phyloP scores from a whole-genome alignment of 495 filamentous ascomycete genomes.

The Usnea hakonensis region DNA sequence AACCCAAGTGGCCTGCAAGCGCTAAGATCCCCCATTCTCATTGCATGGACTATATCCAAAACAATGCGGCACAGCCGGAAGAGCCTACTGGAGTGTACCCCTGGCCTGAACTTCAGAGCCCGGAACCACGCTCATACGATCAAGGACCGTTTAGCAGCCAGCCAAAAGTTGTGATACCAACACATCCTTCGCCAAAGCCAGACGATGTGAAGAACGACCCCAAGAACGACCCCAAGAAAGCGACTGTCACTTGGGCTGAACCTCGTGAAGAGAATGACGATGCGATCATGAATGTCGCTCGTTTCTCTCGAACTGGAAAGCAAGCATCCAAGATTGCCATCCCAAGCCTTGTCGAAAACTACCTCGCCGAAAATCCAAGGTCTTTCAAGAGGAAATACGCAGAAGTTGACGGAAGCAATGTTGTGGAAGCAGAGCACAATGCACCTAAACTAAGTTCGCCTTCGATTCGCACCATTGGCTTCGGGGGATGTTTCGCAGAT shows the following conservation, averaged over 20 bases:
- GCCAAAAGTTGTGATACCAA: not conserved
- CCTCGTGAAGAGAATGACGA: not conserved
- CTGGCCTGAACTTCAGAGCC: constrained; percentile 10
- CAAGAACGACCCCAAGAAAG: no score
- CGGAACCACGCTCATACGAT: constrained; percentile 1
- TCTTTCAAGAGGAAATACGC: not conserved
- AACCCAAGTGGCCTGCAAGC: not conserved
- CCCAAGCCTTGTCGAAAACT: not conserved
- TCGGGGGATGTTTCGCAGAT: not conserved
- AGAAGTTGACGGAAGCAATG: not conserved
- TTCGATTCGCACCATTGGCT: not conserved
- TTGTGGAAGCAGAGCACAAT: not conserved
- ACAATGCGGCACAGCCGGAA: not conserved
- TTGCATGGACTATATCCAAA: not conserved
- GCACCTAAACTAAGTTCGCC: not conserved
- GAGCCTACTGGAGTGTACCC: not conserved
- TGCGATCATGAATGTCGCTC: not conserved
- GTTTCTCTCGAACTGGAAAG: not conserved
- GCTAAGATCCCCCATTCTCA: not conserved
- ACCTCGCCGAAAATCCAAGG: not conserved
- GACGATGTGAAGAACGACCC: not conserved
- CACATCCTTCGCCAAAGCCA: not conserved
- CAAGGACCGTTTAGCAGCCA: constrained; percentile 5
- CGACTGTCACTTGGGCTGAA: not conserved
- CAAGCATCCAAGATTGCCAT: not conserved